These are phyloP conservation scores for Boletus huronensis DNA, from an alignment of 768 basidiomycete species.

Conservation along the genomic window DNA sequence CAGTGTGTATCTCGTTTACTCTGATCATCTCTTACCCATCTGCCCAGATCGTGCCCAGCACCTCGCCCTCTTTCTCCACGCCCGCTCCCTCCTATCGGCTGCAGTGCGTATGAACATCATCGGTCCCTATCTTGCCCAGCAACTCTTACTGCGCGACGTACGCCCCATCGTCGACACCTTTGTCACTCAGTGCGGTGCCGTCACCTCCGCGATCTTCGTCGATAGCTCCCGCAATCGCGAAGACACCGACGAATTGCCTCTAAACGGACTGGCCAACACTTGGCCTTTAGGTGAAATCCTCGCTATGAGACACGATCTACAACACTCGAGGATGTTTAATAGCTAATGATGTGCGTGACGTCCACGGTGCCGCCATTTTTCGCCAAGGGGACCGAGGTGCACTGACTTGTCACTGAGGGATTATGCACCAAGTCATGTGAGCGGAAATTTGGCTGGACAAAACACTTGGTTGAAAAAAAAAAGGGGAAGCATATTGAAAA, in stretches of 20 bases:
- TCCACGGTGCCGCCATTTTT: neutral
- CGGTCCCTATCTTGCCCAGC: constrained; percentile 92
- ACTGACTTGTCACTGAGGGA: no score
- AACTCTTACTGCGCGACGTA: constrained; percentile 72
- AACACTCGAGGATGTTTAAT: constrained; percentile 97
- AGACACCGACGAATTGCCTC: constrained; percentile 19
- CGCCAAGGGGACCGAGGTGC: neutral
- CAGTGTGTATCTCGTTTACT: constrained; percentile 43
- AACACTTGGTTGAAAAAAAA: no score
- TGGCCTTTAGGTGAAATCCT: constrained; percentile 97
- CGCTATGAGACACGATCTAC: constrained; percentile 84
- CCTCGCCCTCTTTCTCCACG: constrained; percentile 91
- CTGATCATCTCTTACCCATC: neutral
- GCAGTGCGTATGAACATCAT: constrained; percentile 88
- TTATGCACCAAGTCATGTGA: neutral
- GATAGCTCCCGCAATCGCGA: neutral
- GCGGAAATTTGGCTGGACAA: neutral
- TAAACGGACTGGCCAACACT: constrained; percentile 74
- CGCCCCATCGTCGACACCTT: constrained; percentile 63
- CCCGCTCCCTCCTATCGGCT: constrained; percentile 84
- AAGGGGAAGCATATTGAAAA: no score
- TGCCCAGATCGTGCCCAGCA: constrained; percentile 73
- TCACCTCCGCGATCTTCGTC: constrained; percentile 47
- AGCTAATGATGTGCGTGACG: constrained; percentile 33
- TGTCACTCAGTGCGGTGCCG: constrained; percentile 39